These are phyloP conservation scores for Malassezia sp. DNA, from an alignment of 1,284 basidiomycete species.

Conservation along the genomic window DNA sequence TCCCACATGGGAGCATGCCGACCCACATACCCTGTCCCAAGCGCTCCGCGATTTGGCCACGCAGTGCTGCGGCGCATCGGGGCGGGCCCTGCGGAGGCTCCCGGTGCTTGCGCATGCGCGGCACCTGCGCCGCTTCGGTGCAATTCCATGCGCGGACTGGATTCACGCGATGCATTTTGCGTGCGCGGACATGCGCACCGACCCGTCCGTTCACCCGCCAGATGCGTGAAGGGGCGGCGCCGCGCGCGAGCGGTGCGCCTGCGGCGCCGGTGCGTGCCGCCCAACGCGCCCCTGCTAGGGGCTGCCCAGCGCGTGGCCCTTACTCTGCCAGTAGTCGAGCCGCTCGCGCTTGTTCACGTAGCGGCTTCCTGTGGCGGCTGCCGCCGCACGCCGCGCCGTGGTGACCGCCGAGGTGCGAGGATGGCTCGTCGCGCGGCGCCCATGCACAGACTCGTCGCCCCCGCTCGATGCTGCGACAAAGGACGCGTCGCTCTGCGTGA, in stretches of 20 bases:
- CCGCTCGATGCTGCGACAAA: constrained; percentile 13
- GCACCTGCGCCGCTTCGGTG: constrained; percentile 47
- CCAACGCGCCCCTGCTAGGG: no score
- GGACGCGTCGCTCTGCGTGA: constrained; percentile 5
- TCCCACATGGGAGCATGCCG: background rate
- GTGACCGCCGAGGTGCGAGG: no score
- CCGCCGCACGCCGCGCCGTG: no score
- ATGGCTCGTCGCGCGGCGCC: no score
- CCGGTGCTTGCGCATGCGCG: constrained; percentile 81
- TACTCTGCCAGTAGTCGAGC: constrained; percentile 7
- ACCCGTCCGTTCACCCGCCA: no score
- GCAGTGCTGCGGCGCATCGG: constrained; percentile 73
- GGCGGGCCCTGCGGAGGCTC: constrained; percentile 72
- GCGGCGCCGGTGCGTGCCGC: no score
- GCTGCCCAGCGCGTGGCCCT: no score
- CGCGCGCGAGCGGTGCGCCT: no score
- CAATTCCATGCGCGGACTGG: constrained; percentile 1
- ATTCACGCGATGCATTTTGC: constrained; percentile 2
- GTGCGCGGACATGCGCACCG: constrained; percentile 2
- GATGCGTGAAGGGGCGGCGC: no score
- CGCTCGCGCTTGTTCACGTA: constrained; percentile 12
- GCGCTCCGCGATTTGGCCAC: constrained; percentile 59
- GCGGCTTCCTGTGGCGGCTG: no score
- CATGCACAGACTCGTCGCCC: constrained; percentile 5
- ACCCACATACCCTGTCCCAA: background rate